Percentiles rank a stretch among this genome's conserved stretches.
Conservation (phyloP, 1,284 basidiomycete species). For the Trichosporon sp. region DNA sequence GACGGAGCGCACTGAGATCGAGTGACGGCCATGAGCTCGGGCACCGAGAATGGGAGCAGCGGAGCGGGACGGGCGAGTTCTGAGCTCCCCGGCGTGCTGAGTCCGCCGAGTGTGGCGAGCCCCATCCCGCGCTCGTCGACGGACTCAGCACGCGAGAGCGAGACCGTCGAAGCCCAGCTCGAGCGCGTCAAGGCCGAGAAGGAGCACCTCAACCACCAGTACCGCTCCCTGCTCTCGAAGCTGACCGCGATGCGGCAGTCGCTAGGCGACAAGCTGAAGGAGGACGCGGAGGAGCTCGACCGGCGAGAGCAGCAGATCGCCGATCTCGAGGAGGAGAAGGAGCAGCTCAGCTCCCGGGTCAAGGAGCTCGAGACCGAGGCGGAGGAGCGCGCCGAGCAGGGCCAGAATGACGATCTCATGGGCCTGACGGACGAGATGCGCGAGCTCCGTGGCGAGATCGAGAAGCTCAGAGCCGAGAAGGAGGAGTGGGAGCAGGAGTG, state of each 20-base stretch:
- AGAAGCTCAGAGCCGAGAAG: constrained; percentile 76
- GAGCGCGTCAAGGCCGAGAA: constrained; percentile 68
- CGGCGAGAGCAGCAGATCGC: constrained; percentile 78
- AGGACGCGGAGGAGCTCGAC: constrained; percentile 97
- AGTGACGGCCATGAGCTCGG: background rate
- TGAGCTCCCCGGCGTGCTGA: constrained; percentile 24
- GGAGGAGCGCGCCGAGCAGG: constrained; percentile 61
- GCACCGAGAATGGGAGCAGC: constrained; percentile 21
- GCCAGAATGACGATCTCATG: constrained; percentile 64
- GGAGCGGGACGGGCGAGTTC: constrained; percentile 24
- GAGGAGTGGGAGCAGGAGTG: constrained; percentile 85
- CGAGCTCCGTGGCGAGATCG: constrained; percentile 77
- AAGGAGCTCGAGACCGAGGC: constrained; percentile 76
- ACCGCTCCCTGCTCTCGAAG: constrained; percentile 81
- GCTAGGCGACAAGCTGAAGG: constrained; percentile 88
- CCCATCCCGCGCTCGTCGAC: constrained; percentile 11
- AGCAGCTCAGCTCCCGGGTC: constrained; percentile 69
- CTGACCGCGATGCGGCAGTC: constrained; percentile 90
- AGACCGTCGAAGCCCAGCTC: constrained; percentile 54
- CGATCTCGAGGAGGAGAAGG: constrained; percentile 72
- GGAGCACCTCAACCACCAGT: constrained; percentile 79
- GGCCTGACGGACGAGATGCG: constrained; percentile 77
- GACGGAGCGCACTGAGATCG: background rate
- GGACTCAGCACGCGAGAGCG: constrained; percentile 12
- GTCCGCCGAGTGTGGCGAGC: constrained; percentile 5